Percentiles rank a stretch among this genome's conserved stretches.
These are phyloP conservation scores for Vinca minor DNA, from an alignment of 257 asterid species.

Conservation along the genomic window DNA sequence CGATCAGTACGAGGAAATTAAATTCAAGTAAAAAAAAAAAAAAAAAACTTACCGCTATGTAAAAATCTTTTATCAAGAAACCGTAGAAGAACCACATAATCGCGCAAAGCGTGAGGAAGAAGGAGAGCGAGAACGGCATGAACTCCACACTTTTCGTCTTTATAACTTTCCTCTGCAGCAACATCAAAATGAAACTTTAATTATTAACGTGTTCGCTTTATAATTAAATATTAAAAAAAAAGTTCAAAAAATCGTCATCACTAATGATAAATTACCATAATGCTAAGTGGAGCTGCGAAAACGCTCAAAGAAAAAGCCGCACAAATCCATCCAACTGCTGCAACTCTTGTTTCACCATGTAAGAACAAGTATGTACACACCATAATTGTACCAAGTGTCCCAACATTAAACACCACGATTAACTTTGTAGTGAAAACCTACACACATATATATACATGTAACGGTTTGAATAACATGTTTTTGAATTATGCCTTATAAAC, in stretches of 20 bases:
- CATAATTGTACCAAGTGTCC: constrained; percentile 27
- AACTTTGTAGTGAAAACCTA: constrained; percentile 47
- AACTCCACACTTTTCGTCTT: constrained; percentile 68
- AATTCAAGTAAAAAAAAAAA: too few relatives aligned
- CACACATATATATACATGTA: constrained; percentile 4
- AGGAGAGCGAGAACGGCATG: constrained; percentile 66
- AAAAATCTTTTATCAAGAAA: constrained; percentile 47
- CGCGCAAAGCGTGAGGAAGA: constrained; percentile 66
- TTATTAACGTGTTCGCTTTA: too few relatives aligned
- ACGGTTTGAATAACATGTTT: too few relatives aligned
- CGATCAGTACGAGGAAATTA: too few relatives aligned
- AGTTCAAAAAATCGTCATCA: too few relatives aligned
- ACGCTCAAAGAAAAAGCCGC: constrained; percentile 65
- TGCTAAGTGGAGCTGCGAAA: constrained; percentile 72
- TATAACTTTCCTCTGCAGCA: constrained; percentile 48
- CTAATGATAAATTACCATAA: constrained; percentile 41
- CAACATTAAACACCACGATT: constrained; percentile 37
- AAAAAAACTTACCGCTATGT: constrained; percentile 53
- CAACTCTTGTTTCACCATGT: constrained; percentile 20
- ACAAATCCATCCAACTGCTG: constrained; percentile 70
- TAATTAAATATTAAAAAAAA: too few relatives aligned
- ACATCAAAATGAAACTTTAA: not conserved
- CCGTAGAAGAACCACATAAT: constrained; percentile 80
- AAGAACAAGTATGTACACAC: constrained; percentile 23
- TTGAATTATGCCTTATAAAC: too few relatives aligned